Evolutionary conservation across 2,329 filamentous ascomycete genomes (phyloP).

Genomic region (Orbilia brochopaga): DNA sequence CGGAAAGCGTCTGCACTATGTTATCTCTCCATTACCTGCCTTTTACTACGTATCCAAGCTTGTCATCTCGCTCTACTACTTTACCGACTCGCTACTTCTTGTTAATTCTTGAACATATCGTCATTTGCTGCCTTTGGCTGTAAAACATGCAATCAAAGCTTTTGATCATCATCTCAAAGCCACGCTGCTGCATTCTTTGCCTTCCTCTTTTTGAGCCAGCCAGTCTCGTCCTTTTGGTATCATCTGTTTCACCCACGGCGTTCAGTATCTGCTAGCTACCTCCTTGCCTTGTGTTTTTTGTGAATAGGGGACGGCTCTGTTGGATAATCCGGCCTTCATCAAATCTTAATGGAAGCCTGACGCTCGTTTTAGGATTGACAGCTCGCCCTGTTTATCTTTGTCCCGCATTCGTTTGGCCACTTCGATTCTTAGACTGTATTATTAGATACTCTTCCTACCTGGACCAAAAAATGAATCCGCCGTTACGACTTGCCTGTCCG

Average conservation of each 20-base stretch:
- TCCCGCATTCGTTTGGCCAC: slow-evolving; percentile 6
- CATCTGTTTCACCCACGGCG: background rate
- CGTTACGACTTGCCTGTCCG: slow-evolving; percentile 13
- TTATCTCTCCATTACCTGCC: slow-evolving; percentile 11
- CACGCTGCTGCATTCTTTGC: background rate
- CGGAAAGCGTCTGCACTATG: slow-evolving; percentile 31
- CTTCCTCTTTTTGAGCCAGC: background rate
- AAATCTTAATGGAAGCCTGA: slow-evolving; percentile 11
- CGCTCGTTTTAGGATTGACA: slow-evolving; percentile 30
- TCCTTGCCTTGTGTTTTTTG: background rate
- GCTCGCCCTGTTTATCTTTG: background rate
- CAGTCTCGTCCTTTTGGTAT: background rate
- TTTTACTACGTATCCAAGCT: slow-evolving; percentile 24
- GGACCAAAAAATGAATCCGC: slow-evolving; percentile 31
- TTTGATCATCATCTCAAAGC: slow-evolving; percentile 1
- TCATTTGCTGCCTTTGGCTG: slow-evolving; percentile 18
- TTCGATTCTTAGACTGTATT: slow-evolving; percentile 48
- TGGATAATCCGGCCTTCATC: background rate
- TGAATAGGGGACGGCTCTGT: background rate
- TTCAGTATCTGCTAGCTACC: background rate
- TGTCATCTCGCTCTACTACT: slow-evolving; percentile 9
- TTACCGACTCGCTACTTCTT: background rate
- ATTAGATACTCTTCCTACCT: slow-evolving; percentile 28
- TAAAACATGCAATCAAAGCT: slow-evolving; percentile 8
- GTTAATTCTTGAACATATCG: slow-evolving; percentile 18